Conservation (phyloP, 2,329 filamentous ascomycete genomes). For the Penicillium decumbens region DNA sequence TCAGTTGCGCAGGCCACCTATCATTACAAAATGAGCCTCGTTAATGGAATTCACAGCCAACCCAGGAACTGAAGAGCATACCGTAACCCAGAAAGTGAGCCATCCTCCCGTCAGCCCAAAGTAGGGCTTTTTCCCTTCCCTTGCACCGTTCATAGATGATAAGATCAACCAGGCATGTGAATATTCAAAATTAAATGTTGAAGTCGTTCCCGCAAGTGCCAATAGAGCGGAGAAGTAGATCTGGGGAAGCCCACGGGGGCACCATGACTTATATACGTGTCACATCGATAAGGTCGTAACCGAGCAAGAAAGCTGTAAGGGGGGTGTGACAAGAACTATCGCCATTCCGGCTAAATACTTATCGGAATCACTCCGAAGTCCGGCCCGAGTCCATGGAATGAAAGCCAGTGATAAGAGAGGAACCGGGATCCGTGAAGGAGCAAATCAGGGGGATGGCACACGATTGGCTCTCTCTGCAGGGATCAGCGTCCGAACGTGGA, state of each 20-base stretch:
- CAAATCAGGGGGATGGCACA: too few relatives aligned
- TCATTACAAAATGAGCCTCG: conserved; percentile 11
- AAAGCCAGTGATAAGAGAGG: neutral
- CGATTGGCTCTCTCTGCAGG: too few relatives aligned
- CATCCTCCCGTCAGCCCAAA: conserved; percentile 53
- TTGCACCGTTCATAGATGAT: neutral
- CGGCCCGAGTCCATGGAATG: neutral
- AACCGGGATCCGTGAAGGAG: neutral
- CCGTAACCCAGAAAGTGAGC: conserved; percentile 55
- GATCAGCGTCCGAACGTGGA: too few relatives aligned
- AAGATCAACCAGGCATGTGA: too few relatives aligned
- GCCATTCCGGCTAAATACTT: neutral
- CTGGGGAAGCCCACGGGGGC: neutral
- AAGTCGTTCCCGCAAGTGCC: neutral
- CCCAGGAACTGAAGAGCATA: conserved; percentile 17
- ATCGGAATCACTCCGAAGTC: neutral
- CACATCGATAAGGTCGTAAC: neutral
- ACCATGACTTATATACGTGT: neutral
- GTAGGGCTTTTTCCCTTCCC: conserved; percentile 40
- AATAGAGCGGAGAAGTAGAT: neutral
- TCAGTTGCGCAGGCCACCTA: conserved; percentile 43
- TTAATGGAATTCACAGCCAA: neutral
- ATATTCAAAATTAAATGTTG: too few relatives aligned
- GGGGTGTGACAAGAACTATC: neutral
- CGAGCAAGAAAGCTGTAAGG: neutral